phyloP scores from a whole-genome alignment of 108 stramenopile genomes.

The Nitzschia putrida region DNA sequence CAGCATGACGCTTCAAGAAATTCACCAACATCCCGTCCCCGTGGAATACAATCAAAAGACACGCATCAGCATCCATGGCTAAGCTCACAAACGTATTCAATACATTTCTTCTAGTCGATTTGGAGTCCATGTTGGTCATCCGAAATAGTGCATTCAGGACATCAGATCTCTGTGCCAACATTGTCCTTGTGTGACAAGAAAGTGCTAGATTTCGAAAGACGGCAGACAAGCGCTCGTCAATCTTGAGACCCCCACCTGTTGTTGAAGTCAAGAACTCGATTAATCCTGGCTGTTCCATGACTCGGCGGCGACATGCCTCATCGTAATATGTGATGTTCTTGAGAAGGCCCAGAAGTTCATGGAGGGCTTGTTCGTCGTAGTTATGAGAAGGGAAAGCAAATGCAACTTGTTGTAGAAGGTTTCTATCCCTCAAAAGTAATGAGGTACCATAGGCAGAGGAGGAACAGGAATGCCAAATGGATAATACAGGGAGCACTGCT shows the following conservation, averaged over 20 bases:
- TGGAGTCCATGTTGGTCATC: constrained; percentile 17
- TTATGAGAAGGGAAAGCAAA: not conserved
- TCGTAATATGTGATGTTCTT: constrained; percentile 52
- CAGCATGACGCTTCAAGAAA: constrained; percentile 29
- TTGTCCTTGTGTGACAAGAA: constrained; percentile 16
- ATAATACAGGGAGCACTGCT: constrained; percentile 16
- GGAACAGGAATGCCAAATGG: constrained; percentile 37
- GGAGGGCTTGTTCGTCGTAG: constrained; percentile 1
- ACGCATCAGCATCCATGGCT: constrained; percentile 41
- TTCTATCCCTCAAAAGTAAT: constrained; percentile 21
- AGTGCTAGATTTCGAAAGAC: constrained; percentile 53
- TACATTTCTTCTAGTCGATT: constrained; percentile 32
- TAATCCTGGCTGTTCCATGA: constrained; percentile 31
- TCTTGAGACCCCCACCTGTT: constrained; percentile 14
- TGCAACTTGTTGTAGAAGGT: not conserved
- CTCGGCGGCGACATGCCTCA: constrained; percentile 36
- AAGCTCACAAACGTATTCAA: constrained; percentile 42
- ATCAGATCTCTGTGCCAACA: constrained; percentile 31
- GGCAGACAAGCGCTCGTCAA: constrained; percentile 41
- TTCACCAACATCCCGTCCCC: constrained; percentile 50
- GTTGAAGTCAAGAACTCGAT: constrained; percentile 25
- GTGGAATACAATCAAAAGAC: constrained; percentile 41
- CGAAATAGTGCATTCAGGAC: constrained; percentile 35
- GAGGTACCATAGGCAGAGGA: constrained; percentile 25
- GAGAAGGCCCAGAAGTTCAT: constrained; percentile 39